phyloP scores from a whole-genome alignment of 805 yeast genomes.

The Diddensiella caesifluorescens region DNA sequence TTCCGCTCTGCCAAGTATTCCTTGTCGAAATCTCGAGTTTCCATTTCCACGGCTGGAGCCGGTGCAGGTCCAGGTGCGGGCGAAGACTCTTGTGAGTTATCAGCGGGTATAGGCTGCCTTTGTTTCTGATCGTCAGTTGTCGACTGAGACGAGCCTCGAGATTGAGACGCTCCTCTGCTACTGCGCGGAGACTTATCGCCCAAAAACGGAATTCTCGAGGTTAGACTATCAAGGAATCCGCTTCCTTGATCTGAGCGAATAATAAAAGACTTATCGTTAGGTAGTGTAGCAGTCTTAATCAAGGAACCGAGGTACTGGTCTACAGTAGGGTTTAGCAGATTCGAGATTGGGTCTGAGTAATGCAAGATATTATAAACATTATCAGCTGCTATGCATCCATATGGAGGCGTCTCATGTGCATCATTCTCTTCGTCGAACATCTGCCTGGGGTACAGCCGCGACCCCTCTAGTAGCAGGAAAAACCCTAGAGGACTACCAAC shows the following conservation, averaged over 20 bases:
- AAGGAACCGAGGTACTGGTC: constrained; percentile 32
- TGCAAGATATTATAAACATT: constrained; percentile 80
- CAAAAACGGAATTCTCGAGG: constrained; percentile 7
- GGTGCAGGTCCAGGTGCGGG: neutral
- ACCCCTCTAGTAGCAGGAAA: constrained; percentile 39
- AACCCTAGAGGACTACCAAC: constrained; percentile 87
- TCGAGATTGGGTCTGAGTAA: constrained; percentile 88
- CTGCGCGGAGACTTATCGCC: constrained; percentile 1
- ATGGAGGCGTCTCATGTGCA: constrained; percentile 23
- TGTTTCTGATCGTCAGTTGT: neutral
- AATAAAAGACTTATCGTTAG: constrained; percentile 20
- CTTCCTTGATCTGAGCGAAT: neutral
- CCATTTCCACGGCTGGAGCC: constrained; percentile 22
- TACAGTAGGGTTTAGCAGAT: constrained; percentile 79
- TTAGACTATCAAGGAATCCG: constrained; percentile 16
- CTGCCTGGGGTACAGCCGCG: constrained; percentile 28
- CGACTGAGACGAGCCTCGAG: constrained; percentile 2
- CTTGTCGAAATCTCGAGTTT: constrained; percentile 20
- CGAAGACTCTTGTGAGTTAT: neutral
- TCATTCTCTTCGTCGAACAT: constrained; percentile 16
- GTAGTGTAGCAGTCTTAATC: constrained; percentile 27
- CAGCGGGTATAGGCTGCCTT: constrained; percentile 1
- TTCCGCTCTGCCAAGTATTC: constrained; percentile 32
- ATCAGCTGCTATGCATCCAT: constrained; percentile 55
- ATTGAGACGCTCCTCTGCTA: constrained; percentile 2